phyloP scores from a whole-genome alignment of 106 monocot species.

The Vanilla planifolia region DNA sequence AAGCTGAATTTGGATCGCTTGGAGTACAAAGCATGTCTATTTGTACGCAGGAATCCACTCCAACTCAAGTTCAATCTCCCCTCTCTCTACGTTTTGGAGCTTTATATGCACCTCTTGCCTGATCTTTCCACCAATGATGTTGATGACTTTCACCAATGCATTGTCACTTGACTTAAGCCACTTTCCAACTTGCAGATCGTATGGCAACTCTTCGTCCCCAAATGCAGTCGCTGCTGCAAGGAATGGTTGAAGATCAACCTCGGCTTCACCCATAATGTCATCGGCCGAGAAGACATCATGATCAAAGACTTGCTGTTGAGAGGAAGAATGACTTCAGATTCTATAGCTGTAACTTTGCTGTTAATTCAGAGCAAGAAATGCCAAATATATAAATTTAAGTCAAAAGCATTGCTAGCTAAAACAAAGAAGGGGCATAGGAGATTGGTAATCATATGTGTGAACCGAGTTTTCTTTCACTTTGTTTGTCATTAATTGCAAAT shows the following conservation, averaged over 20 bases:
- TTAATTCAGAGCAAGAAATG: too few species aligned
- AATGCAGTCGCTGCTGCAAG: conserved; percentile 39
- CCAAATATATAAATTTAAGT: too few species aligned
- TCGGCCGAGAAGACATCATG: conserved; percentile 44
- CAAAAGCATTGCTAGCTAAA: too few species aligned
- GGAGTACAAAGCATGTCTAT: too few species aligned
- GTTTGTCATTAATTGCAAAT: too few species aligned
- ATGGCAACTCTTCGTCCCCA: conserved; percentile 23
- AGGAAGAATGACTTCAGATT: too few species aligned
- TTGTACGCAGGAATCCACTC: conserved; percentile 57
- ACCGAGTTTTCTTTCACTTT: too few species aligned
- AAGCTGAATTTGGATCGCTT: too few species aligned
- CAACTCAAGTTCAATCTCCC: conserved; percentile 45
- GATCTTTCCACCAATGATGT: conserved; percentile 38
- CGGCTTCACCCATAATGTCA: conserved; percentile 61
- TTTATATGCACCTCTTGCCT: conserved; percentile 46
- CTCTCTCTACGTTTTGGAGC: conserved; percentile 56
- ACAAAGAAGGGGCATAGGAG: too few species aligned
- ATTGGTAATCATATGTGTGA: too few species aligned
- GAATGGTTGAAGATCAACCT: conserved; percentile 43
- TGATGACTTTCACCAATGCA: conserved; percentile 36
- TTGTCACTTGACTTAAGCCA: conserved; percentile 50
- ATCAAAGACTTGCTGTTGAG: conserved; percentile 40
- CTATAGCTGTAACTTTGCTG: too few species aligned
- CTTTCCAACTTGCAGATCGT: conserved; percentile 45